Base-by-base conservation (phyloP, 768 basidiomycete species). In the Sarcomyxa edulis region DNA sequence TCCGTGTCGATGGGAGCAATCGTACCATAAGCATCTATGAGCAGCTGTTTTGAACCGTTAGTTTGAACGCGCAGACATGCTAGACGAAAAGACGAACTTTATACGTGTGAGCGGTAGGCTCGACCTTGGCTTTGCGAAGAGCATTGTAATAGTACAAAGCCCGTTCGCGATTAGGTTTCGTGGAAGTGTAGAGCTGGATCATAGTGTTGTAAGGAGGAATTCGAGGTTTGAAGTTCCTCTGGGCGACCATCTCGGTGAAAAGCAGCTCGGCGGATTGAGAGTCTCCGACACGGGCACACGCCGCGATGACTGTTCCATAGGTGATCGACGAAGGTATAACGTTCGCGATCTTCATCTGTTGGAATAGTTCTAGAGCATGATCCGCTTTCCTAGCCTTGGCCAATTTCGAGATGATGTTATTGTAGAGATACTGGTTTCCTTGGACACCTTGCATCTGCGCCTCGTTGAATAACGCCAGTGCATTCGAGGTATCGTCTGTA, bases 181-280 rank as follows among this genome's bases (percentile, higher is more conserved):
- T 92, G 39, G 83, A 78, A 34, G 85, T 83, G 62, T 91, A 93
- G 50, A 95, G 70, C 58, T 99, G 96, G 78, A 99, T 97, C 93
- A 99, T 96, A 23, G 86, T 93, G 65, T 99, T 99, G 72, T 82
- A 99, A 1, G 95, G 95, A 14, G 95, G 96, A 1, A 96, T 81
- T 6, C 93, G 72, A 7, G 94, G 84, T 62, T 72, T 84, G 71
- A 92, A 97, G 48, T 82, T 84, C 24, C 60, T 66, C 43, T 78
- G 69, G 30, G 59, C 47, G 0, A 68, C 58, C 96, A 99, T 98
- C 66, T 97, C 93, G 39, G 61, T 53, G 64, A 96, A 99, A 31
- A 96, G 62, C 7, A 68, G 64, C 58, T 89, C 88, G 5, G 96
- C 96, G 0, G 85, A 80, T 3, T 67, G 62, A 5, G 77, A 74